Conservation (phyloP, 805 yeast species). For the Kazachstania africana region DNA sequence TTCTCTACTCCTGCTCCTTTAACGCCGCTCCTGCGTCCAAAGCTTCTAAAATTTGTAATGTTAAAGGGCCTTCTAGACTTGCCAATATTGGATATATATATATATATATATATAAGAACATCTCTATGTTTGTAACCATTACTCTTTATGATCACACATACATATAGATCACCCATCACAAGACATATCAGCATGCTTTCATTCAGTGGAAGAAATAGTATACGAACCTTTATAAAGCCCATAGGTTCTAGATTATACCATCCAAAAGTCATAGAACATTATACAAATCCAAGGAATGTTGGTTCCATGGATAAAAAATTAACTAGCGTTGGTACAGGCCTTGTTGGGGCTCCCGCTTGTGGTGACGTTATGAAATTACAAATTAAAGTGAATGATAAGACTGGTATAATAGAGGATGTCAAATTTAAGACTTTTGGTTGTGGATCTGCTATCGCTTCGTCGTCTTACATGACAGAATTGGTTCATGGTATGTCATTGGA, state of each 20-base stretch:
- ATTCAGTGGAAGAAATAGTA: too few relatives aligned
- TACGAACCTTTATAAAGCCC: too few relatives aligned
- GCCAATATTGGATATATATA: too few relatives aligned
- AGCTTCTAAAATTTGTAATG: too few relatives aligned
- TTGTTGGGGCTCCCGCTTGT: slow-evolving; percentile 98
- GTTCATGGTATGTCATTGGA: slow-evolving; percentile 90
- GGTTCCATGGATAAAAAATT: slow-evolving; percentile 78
- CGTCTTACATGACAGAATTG: slow-evolving; percentile 86
- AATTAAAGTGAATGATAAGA: slow-evolving; percentile 78
- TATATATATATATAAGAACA: too few relatives aligned
- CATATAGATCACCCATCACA: too few relatives aligned
- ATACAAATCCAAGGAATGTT: slow-evolving; percentile 91
- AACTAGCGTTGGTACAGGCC: slow-evolving; percentile 81
- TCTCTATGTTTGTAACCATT: too few relatives aligned
- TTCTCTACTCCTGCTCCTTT: too few relatives aligned
- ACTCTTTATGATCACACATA: too few relatives aligned
- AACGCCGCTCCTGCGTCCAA: too few relatives aligned
- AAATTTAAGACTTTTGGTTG: slow-evolving; percentile 98
- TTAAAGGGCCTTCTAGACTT: too few relatives aligned
- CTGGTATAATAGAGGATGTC: slow-evolving; percentile 87
- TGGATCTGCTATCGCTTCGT: slow-evolving; percentile 94
- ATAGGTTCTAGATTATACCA: slow-evolving; percentile 66
- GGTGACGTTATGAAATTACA: slow-evolving; percentile 98
- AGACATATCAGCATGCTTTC: too few relatives aligned
- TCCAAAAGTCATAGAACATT: slow-evolving; percentile 89